Evolutionary conservation across 495 filamentous ascomycete genomes (phyloP).

Genomic region (Penicillium atrosanguineum): DNA sequence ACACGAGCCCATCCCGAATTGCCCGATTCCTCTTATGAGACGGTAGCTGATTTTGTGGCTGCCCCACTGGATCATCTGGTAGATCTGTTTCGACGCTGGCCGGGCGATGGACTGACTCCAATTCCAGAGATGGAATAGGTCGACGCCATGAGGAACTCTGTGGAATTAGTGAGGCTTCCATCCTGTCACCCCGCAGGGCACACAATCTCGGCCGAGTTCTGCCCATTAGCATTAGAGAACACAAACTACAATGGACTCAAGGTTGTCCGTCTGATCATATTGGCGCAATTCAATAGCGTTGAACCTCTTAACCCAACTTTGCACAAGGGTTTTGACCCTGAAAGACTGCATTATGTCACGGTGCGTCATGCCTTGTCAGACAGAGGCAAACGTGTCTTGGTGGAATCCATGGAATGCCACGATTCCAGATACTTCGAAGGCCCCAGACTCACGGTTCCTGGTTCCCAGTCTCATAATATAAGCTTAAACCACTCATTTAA

Average conservation of each 20-base stretch:
- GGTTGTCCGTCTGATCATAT: background rate
- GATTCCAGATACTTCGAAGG: background rate
- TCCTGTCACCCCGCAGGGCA: background rate
- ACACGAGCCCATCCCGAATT: conserved; percentile 52
- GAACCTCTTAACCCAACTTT: background rate
- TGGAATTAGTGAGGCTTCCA: background rate
- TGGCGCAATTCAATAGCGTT: background rate
- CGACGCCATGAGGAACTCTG: background rate
- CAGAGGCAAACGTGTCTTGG: background rate
- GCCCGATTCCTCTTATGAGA: conserved; percentile 28
- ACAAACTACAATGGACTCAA: background rate
- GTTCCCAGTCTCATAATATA: background rate
- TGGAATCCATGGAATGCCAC: background rate
- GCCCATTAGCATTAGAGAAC: background rate
- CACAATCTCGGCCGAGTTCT: background rate
- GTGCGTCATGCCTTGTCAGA: background rate
- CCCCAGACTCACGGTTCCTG: background rate
- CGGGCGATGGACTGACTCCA: conserved; percentile 7
- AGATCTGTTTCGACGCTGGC: conserved; percentile 36
- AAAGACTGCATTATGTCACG: no score
- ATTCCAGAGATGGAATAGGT: background rate
- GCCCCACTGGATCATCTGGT: conserved; percentile 33
- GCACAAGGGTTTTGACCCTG: no score
- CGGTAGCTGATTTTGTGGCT: conserved; percentile 24
- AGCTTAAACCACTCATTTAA: background rate